Base-by-base conservation (phyloP, 257 asterid species). In the Capsicum chinense region DNA sequence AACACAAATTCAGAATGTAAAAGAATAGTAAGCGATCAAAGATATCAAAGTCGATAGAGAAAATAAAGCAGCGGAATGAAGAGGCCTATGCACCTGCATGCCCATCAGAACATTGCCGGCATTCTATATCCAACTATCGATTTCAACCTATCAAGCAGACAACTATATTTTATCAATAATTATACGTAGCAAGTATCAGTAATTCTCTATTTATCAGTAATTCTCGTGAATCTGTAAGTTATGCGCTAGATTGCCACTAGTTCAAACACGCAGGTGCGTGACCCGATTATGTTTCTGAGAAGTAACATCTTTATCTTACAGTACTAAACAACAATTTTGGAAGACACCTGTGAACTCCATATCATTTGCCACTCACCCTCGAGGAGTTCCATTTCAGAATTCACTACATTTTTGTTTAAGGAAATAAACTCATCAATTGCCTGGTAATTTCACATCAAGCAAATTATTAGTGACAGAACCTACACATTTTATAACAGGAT, bases 71-170 rank as follows among this genome's bases (percentile, higher is more conserved):
- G 57, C 8, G 47, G 9, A 66, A 57, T 42, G 26, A 57, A 58
- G 48, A 10, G 37, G 57, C 78, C 16, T 79, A 71, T 70, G 59
- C 69, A 94, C 99, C 98, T 95, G 99, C 83, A 84, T 89, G 85
- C 98, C 99, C 97, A 95, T 92, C 63, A 94, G 91, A 81, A 98
- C 98, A 71, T 95, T 95, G 16, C 94, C 92, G 57, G 99, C 98
- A 91, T 95, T 95, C 91, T 95, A 97, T 83, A 95, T 87, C 98
- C 99, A 95, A 86, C 99, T 95, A 86, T 95, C 98, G 0, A 98
- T 95, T 86, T 86, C 97, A 83, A 91, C 94, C 99, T 95, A 90
- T 19, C 81, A 84, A 42, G 19, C 4, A 35, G n/a, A 19, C 17
- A 63, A 4, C 42, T 1, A 39, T 2, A 39, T 39, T 39, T 39